Base-by-base conservation (phyloP, 2,329 filamentous ascomycete genomes). In the Salinomyces thailandicus region DNA sequence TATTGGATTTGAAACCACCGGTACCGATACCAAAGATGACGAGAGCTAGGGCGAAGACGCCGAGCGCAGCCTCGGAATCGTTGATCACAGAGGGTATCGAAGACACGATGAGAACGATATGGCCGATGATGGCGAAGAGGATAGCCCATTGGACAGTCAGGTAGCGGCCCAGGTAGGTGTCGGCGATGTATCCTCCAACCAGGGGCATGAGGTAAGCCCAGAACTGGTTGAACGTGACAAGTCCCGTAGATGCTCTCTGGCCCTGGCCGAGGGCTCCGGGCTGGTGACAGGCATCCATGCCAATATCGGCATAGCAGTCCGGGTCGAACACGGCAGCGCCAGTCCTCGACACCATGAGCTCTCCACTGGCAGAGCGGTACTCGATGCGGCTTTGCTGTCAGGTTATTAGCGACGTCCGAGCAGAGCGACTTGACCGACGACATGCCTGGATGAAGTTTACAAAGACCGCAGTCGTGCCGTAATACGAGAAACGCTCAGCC, bases 1-100 rank as follows among this genome's bases (percentile, higher is more conserved):
- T 80, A 53, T 86, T 87, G 47, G 79, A 74, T 66, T 87, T 87
- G 72, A 87, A 85, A 52, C 82, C 80, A 42, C 82, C 82, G 1
- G 80, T 83, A 31, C 82, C 82, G 15, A 84, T 55, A 18, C 81
- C 81, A 55, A 85, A 72, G 53, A 85, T 71, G 33, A 82, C 58
- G 44, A 82, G 66, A 30, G 75, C 75, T 29, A 77, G 59, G 4
- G 78, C 59, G 50, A 85, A 81, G 39, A 72, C 75, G 1, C 66
- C 78, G 31, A 84, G 72, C 0, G 79, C 50, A 22, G 74, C 66
- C 1, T 43, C 40, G 9, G 22, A n/a, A 24, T 74, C 63, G 34
- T 71, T 61, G 34, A 85, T 78, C 36, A 82, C 75, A 5, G 55
- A 52, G 0, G 81, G 81, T 1, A 81, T 62, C 6, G 79, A 73